Evolutionary conservation across 345 rosid genomes (phyloP), one percentile per base, ranked within the genome.

Genomic region (Brassica juncea): DNA sequence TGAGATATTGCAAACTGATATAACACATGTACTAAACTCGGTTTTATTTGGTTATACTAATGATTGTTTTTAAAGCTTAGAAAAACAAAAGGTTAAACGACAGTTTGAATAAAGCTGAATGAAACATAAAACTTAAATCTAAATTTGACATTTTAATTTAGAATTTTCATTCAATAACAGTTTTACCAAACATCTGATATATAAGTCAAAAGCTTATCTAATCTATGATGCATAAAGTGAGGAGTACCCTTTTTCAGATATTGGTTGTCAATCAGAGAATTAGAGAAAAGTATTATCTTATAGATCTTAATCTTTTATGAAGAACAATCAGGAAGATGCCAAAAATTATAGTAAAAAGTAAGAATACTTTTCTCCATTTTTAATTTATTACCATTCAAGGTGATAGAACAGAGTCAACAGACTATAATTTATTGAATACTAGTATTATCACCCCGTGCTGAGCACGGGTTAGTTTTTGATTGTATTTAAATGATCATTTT

Each of bases 141-240:
- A 21, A 14, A 30, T 6, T 14, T 12, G 2, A 44, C 28, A 42
- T 12, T 66, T 66, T 6, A 39, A 42, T 12, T 12, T 52, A 3
- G 49, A 16, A 14, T 28, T 52, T 70, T 25, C 5, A 49, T 10
- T 9, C 15, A 12, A 3, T 23, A 44, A 54, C 8, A 12, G 1
- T 21, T 71, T 57, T 58, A 58, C 75, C 66, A 58, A 58, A 35
- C 55, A 65, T 37, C 35, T 58, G 66, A 35, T 14, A 32, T 6
- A 3, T 12, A 71, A 58, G 74, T 35, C 74, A 71, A 71, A 58
- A 58, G 64, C 66, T 71, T 58, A 59, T 71, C 75, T 65, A 58
- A 1, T 58, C 8, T 6, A 32, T 54, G 74, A 19, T 30, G 27
- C 55, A 3, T 10, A 58, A 58, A 71, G 55, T 23, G 14, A 54